phyloP scores from a whole-genome alignment of 164 flowering plant genomes.

The Santalum album region DNA sequence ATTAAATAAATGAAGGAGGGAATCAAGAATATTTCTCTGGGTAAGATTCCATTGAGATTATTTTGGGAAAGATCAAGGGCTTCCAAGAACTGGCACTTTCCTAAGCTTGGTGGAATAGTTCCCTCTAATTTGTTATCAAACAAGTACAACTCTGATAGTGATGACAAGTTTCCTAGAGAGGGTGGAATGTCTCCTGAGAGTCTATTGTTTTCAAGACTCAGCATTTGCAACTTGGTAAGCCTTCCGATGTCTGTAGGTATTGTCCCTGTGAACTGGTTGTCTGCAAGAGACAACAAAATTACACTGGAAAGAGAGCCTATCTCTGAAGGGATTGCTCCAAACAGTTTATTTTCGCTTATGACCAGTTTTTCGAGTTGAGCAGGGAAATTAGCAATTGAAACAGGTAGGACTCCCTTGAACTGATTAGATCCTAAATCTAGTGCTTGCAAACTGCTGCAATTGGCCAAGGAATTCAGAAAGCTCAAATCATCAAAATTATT shows the following conservation, averaged over 20 bases:
- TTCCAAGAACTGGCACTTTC: constrained; percentile 14
- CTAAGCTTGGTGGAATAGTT: constrained; percentile 25
- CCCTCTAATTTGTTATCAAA: constrained; percentile 34
- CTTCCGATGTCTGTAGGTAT: constrained; percentile 31
- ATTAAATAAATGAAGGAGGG: constrained; percentile 14
- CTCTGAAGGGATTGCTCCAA: constrained; percentile 17
- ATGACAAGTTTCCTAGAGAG: constrained; percentile 26
- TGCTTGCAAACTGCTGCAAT: constrained; percentile 21
- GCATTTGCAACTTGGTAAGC: constrained; percentile 18
- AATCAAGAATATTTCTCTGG: constrained; percentile 24
- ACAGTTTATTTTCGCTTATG: constrained; percentile 27
- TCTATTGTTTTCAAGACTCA: constrained; percentile 26
- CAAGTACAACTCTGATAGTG: constrained; percentile 24
- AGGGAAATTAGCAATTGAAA: constrained; percentile 41
- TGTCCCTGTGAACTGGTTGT: constrained; percentile 27
- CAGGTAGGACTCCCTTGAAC: constrained; percentile 34
- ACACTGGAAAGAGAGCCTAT: neutral
- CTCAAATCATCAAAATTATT: constrained; percentile 21
- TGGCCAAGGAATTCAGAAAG: constrained; percentile 21
- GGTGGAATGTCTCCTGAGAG: constrained; percentile 39
- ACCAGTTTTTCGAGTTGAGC: constrained; percentile 12
- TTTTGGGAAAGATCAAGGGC: constrained; percentile 37
- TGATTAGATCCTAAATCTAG: constrained; percentile 30
- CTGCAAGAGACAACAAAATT: constrained; percentile 12
- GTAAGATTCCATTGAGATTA: constrained; percentile 44